Base-by-base conservation (phyloP, 148 eudicot genomes). In the Gaultheria prostrata region DNA sequence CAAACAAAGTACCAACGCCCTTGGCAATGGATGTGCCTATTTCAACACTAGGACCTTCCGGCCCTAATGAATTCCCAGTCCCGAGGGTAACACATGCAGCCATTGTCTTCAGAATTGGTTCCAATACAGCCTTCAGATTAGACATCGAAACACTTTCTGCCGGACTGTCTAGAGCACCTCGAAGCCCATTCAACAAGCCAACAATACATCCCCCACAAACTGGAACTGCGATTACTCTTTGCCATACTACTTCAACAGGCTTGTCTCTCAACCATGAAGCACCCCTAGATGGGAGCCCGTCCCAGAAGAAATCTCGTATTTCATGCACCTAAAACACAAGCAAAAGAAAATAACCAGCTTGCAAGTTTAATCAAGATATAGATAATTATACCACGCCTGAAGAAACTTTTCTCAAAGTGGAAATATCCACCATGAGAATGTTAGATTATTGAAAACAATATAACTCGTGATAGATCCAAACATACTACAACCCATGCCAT, bases 31-130 rank as follows among this genome's bases (percentile, higher is more conserved):
- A 92, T 77, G 94, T 87, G 75, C 98, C 98, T 72, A 95, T 94
- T 87, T 95, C 98, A 39, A 95, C 98, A 82, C 98, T 93, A 13
- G 98, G 98, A 84, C 98, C 98, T 91, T 95, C 98, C 11, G 98
- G 98, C 32, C 98, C 98, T 81, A 95, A 82, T 11, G 98, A 93
- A 85, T 95, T 95, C 59, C 98, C 98, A 0, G 98, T 95, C 82
- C 98, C 98, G 24, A 95, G 91, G 77, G 98, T 95, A 69, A 95
- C 73, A 79, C 97, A 92, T 48, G 98, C 98, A 81, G 98, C 95
- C 82, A 94, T 4, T 56, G 97, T 86, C 89, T 90, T 94, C 82
- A 96, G 80, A 54, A 96, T 61, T 81, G 95, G 97, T 81, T 89
- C 85, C 82, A 93, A 80, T 9, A 85, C 89, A 53, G 87, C 89